phyloP scores from a whole-genome alignment of 305 asterid species.

The Fraxinus sp. region DNA sequence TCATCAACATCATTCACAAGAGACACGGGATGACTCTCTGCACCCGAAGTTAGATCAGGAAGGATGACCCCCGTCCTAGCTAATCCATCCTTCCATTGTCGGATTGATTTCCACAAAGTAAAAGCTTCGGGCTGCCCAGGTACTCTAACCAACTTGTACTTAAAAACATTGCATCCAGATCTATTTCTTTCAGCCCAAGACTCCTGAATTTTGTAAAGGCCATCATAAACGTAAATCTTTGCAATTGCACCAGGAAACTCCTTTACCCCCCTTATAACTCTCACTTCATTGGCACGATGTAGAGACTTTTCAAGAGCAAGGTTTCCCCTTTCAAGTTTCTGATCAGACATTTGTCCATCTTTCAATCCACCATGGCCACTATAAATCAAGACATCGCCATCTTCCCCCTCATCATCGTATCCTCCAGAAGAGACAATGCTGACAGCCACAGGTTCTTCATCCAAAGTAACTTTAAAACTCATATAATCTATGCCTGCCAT shows the following conservation, averaged over 20 bases:
- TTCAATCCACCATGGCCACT: conserved; percentile 85
- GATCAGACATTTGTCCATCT: conserved; percentile 80
- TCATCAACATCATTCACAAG: conserved; percentile 82
- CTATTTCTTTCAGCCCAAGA: conserved; percentile 74
- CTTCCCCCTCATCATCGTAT: conserved; percentile 73
- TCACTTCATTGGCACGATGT: conserved; percentile 76
- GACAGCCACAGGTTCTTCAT: conserved; percentile 81
- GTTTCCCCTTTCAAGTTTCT: conserved; percentile 89
- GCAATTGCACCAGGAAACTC: conserved; percentile 45
- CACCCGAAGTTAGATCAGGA: conserved; percentile 73
- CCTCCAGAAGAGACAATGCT: conserved; percentile 94
- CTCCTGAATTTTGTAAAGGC: conserved; percentile 71
- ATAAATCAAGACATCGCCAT: conserved; percentile 65
- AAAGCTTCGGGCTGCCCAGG: conserved; percentile 82
- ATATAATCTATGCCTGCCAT: conserved; percentile 91
- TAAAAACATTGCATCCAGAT: conserved; percentile 71
- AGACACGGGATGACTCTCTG: conserved; percentile 68
- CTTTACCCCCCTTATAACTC: conserved; percentile 74
- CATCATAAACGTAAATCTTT: conserved; percentile 78
- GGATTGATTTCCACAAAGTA: conserved; percentile 74
- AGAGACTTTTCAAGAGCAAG: conserved; percentile 81
- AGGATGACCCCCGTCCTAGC: conserved; percentile 58
- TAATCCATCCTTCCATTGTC: conserved; percentile 75
- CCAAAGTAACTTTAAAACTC: conserved; percentile 49
- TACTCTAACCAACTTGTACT: conserved; percentile 67